These are phyloP conservation scores for Aureobasidium melanogenum DNA, from an alignment of 2,329 filamentous ascomycete genomes.

Conservation along the genomic window DNA sequence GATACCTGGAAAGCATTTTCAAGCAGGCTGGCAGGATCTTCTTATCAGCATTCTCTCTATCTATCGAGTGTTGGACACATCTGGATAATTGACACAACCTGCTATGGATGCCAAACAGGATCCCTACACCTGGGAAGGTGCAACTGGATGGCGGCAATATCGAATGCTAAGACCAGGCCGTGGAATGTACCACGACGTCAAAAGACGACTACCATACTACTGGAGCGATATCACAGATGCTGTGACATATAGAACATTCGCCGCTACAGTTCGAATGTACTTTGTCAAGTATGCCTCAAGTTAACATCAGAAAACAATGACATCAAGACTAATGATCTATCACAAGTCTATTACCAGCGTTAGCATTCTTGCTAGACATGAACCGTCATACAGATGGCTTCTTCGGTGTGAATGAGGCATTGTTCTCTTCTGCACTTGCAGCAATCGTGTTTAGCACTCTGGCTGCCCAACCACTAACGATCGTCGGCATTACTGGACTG, in stretches of 20 bases:
- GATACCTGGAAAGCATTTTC: background rate
- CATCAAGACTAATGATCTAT: background rate
- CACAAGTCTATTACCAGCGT: background rate
- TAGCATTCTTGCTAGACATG: slow-evolving; percentile 40
- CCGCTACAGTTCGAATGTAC: slow-evolving; percentile 49
- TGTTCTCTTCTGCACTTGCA: slow-evolving; percentile 47
- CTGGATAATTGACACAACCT: background rate
- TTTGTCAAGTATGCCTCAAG: slow-evolving; percentile 42
- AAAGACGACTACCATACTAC: slow-evolving; percentile 46
- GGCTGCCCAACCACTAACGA: slow-evolving; percentile 46
- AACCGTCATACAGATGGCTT: slow-evolving; percentile 45
- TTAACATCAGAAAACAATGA: background rate
- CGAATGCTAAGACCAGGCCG: slow-evolving; percentile 35
- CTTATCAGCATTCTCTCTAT: background rate
- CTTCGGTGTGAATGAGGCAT: slow-evolving; percentile 49
- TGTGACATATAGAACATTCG: slow-evolving; percentile 45
- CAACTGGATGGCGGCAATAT: slow-evolving; percentile 28
- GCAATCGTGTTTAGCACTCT: slow-evolving; percentile 47
- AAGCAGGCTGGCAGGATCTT: background rate
- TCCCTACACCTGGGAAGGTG: slow-evolving; percentile 28
- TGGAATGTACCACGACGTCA: slow-evolving; percentile 48
- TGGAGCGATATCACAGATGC: slow-evolving; percentile 48
- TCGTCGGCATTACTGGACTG: slow-evolving; percentile 49
- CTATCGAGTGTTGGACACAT: background rate
- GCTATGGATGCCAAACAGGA: slow-evolving; percentile 19